These are phyloP conservation scores for Trichoderma atrobrunneum DNA, from an alignment of 2,329 filamentous ascomycete genomes.

Conservation along the genomic window DNA sequence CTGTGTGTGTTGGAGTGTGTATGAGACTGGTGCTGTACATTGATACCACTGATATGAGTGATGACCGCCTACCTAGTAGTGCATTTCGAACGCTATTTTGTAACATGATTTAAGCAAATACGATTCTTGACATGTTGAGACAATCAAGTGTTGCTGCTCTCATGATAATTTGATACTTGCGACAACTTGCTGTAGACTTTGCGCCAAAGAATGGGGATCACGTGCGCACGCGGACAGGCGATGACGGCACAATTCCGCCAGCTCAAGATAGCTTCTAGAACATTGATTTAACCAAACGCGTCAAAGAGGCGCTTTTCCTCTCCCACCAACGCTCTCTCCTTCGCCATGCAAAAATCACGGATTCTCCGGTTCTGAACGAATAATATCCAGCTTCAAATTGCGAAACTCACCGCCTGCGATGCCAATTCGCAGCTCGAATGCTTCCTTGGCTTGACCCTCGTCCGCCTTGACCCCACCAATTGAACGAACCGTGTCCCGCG, in stretches of 20 bases:
- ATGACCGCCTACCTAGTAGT: not conserved
- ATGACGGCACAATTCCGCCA: constrained; percentile 13
- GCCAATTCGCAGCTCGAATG: constrained; percentile 3
- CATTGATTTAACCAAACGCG: not conserved
- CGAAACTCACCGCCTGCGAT: not conserved
- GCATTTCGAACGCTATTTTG: not conserved
- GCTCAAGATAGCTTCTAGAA: not conserved
- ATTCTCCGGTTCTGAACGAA: not conserved
- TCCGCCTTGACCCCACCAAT: constrained; percentile 8
- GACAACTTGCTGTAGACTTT: not conserved
- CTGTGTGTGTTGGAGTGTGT: not conserved
- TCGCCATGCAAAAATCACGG: not conserved
- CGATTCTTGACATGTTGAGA: not conserved
- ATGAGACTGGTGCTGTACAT: not conserved
- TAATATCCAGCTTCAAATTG: not conserved
- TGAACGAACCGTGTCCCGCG: not conserved
- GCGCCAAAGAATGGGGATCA: not conserved
- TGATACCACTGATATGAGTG: constrained; percentile 2
- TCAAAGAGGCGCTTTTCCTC: not conserved
- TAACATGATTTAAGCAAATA: not conserved
- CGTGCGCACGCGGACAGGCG: constrained; percentile 6
- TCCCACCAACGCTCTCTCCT: not conserved
- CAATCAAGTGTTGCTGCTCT: not conserved
- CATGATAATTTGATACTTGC: not conserved
- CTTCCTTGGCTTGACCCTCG: not conserved